Percentiles rank a stretch among this genome's conserved stretches.
Evolutionary conservation across 768 basidiomycete species (phyloP).

Genomic region (Phlegmacium glaucopus): DNA sequence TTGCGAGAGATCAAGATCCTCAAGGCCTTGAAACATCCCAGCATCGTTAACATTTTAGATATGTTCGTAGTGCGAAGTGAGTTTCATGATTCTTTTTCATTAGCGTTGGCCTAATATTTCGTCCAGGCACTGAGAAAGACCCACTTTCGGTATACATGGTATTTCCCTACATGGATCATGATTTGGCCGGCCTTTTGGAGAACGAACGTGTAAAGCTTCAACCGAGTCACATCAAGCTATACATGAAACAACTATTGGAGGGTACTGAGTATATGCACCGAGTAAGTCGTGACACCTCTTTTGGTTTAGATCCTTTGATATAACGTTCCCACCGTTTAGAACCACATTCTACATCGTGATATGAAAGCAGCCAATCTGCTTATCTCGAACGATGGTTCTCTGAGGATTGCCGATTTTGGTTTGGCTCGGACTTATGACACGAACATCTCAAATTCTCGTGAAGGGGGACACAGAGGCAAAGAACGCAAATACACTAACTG

Average conservation of each 20-base stretch:
- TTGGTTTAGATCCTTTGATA: constrained; percentile 1
- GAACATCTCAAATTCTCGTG: constrained; percentile 29
- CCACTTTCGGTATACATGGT: constrained; percentile 95
- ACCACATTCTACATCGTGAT: constrained; percentile 95
- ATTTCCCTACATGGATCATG: constrained; percentile 99
- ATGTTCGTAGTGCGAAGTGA: constrained; percentile 86
- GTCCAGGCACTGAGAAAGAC: constrained; percentile 59
- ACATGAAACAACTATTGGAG: constrained; percentile 94
- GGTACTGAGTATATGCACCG: constrained; percentile 96
- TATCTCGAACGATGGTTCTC: constrained; percentile 79
- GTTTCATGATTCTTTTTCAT: constrained; percentile 19
- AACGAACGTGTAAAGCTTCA: constrained; percentile 84
- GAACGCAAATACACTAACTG: constrained; percentile 90
- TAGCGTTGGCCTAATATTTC: neutral
- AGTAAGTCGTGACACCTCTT: constrained; percentile 43
- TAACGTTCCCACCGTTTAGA: constrained; percentile 44
- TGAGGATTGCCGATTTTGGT: constrained; percentile 95
- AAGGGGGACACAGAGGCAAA: constrained; percentile 24
- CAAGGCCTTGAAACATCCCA: constrained; percentile 82
- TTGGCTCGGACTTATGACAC: constrained; percentile 81
- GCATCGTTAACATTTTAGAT: constrained; percentile 84
- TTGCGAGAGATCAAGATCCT: constrained; percentile 96
- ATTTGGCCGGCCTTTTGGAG: constrained; percentile 90
- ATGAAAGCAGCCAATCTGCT: constrained; percentile 99
- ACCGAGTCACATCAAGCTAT: constrained; percentile 88